Base-by-base conservation (phyloP, 2,329 filamentous ascomycete species). In the Hypoxylon sp. region DNA sequence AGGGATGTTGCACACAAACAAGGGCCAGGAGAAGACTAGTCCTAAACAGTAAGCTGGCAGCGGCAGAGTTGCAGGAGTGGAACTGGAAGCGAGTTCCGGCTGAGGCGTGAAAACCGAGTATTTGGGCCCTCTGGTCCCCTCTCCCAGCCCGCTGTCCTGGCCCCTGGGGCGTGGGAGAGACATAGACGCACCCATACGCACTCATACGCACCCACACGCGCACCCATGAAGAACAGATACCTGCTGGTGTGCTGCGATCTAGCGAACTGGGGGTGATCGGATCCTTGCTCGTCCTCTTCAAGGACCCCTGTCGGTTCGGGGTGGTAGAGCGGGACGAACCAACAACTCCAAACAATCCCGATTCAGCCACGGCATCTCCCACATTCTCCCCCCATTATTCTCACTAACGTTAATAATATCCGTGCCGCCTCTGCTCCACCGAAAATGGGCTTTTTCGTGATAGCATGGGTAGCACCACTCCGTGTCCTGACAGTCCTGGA, bases 71-170 rank as follows among this genome's bases (percentile, higher is more conserved):
- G 71, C 71, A 73, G 71, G 65, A 73, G 71, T 73, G 71, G 71
- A 69, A 73, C 71, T 71, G 70, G 70, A 73, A 72, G 72, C 70
- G 68, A 72, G 69, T 73, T 73, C 70, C 72, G 66, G 72, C 56
- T 69, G 70, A 72, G 66, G 70, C 65, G 62, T 68, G 73, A 61
- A 77, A 77, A 77, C 75, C 75, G 75, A 77, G 75, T 76, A 74
- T 73, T 76, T 76, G 75, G 75, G 75, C 74, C 75, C 70, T 73
- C 44, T 70, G 66, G 66, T 70, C 50, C 64, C 59, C 64, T 46
- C 55, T 61, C 57, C 68, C 61, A 62, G 61, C 68, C 66, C 65
- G 59, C 65, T 69, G 58, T 68, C 66, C 61, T 67, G 69, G 69
- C 66, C 64, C 66, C 59, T 67, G 69, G 69, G 66, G 69, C 66